These are phyloP conservation scores for Fusarium sp. DNA, from an alignment of 2,329 filamentous ascomycete genomes.

Conservation along the genomic window DNA sequence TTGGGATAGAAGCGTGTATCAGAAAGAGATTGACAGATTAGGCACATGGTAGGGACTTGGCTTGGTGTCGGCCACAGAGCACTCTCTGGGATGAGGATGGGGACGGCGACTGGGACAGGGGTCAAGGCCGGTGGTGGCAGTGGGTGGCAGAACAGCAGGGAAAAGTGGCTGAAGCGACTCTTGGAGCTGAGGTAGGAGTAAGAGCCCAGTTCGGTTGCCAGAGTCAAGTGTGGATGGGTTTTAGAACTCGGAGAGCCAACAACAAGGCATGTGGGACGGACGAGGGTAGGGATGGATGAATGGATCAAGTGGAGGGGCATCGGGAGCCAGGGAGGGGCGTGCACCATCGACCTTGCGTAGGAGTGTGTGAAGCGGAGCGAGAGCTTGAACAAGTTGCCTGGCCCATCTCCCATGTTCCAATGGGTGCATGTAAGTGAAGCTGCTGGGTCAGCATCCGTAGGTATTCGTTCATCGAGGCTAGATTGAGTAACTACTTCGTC, in stretches of 20 bases:
- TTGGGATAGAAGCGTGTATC: constrained; percentile 53
- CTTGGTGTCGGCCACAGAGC: constrained; percentile 18
- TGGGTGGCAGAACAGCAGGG: constrained; percentile 9
- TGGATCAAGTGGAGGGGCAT: constrained; percentile 42
- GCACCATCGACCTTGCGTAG: constrained; percentile 11
- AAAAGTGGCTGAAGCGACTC: constrained; percentile 36
- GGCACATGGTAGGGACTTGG: constrained; percentile 10
- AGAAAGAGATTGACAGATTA: constrained; percentile 53
- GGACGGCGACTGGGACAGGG: constrained; percentile 20
- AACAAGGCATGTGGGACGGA: constrained; percentile 39
- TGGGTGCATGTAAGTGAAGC: constrained; percentile 4
- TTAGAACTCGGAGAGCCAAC: constrained; percentile 34
- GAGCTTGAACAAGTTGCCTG: constrained; percentile 5
- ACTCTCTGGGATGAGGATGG: constrained; percentile 17
- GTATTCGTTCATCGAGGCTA: background rate
- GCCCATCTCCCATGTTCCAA: constrained; percentile 14
- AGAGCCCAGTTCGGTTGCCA: constrained; percentile 6
- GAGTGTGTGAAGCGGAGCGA: constrained; percentile 8
- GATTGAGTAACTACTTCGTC: background rate
- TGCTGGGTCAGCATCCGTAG: background rate
- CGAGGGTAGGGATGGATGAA: constrained; percentile 35
- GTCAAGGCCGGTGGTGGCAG: constrained; percentile 16
- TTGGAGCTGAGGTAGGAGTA: constrained; percentile 20
- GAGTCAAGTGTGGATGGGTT: constrained; percentile 31
- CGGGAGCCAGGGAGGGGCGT: constrained; percentile 40